Base-by-base conservation (phyloP, 805 yeast genomes). In the Schizosaccharomyces pombe region DNA sequence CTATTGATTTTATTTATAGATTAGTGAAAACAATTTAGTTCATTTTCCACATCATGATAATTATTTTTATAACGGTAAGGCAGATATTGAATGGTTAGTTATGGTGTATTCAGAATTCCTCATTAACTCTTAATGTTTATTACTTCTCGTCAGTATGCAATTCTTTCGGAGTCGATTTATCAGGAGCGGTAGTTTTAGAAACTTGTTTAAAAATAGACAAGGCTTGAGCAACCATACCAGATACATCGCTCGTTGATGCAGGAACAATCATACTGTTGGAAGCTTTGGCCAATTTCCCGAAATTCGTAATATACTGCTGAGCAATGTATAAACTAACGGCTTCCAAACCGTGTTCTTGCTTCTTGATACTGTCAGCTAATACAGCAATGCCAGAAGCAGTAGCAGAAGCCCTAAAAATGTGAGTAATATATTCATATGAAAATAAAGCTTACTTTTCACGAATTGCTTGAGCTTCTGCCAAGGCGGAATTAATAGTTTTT, bases 301-400 rank as follows among this genome's bases (percentile, higher is more conserved):
- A 84, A 32, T 89, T 84, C 55, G 78, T 82, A 57, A 84, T 82
- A 64, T 84, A 84, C 63, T 80, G 82, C 63, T 82, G 87, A 14
- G 94, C 94, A 47, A 84, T 78, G 65, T 80, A 85, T 58, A 85
- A 72, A 22, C 80, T 70, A 37, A 84, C 85, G 8, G 93, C 94
- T 52, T 81, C 82, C 56, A 67, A 68, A 49, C 91, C 87, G 56
- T 82, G 81, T 4, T 82, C 78, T 32, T 84, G 77, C 54, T 73
- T 73, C 53, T 72, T 67, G 60, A 84, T 81, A 12, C 91, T 85
- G 52, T 70, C 65, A 9, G 93, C 83, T 54, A 84, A 70, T 55
- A 70, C 68, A 60, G 69, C 72, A 58, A 84, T 74, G 34, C 89
- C 82, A 59, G 76, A 73, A 5, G 94, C 84, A 22, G 83, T 78